Base-by-base conservation (phyloP, 2,329 filamentous ascomycete species). In the Diaporthe vaccinii region DNA sequence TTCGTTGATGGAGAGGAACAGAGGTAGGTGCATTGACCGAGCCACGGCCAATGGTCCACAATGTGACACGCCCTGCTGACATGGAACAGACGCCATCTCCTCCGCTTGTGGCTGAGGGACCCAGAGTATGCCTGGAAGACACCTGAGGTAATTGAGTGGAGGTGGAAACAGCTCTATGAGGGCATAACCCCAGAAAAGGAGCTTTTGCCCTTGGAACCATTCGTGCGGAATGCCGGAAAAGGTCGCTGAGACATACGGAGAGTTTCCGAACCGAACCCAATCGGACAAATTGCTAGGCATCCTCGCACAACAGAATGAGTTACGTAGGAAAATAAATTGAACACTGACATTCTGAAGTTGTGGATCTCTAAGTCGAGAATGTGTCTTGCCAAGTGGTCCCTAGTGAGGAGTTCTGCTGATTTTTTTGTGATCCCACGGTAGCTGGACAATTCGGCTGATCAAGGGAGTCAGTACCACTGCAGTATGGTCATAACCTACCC, bases 171-270 rank as follows among this genome's bases (percentile, higher is more conserved):
- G 5, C 82, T 92, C 0, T 93, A 91, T 77, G 83, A 85, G 1
- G 87, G 84, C 4, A 85, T 91, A 4, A 86, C 82, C 3, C 82
- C 86, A 0, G 89, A 91, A 76, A 86, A 84, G 15, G 84, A 89
- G 49, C 86, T 91, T 0, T 89, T 92, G 72, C 90, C 90, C 0
- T 82, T 91, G 2, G 88, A 92, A 79, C 88, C 89, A n/a, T 83
- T 81, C 31, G 84, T 88, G 77, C 82, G 86, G 28, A 85, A 83
- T 75, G 83, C 84, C 15, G 81, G 83, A 36, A 83, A 83, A 62
- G 82, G 83, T 12, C 70, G 74, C 12, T 70, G 36, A 72, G 5
- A 20, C 3, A 17, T 4, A 5, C 36, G 3, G 10, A 5, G 36
- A 39, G 36, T 39, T 5, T 39, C 0, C 0, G 36, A 39, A 12